Base-by-base conservation (phyloP, 2,329 filamentous ascomycete genomes). In the Colletotrichum agaves region DNA sequence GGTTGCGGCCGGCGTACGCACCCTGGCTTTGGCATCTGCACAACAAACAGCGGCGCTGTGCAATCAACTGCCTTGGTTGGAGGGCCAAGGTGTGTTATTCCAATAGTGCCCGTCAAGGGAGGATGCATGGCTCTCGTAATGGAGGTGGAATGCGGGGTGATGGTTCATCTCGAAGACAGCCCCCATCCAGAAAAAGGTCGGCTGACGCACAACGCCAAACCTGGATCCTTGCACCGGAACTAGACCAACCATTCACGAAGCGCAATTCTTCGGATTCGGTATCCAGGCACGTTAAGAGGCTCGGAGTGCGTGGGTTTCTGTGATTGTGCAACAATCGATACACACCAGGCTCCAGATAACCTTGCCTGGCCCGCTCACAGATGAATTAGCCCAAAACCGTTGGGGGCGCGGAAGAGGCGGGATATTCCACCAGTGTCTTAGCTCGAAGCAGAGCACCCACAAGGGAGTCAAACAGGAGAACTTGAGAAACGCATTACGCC, bases 221-320 rank as follows among this genome's bases (percentile, higher is more conserved):
- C 64, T 47, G 41, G 61, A 67, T 64, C 64, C 64, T 31, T 59
- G 64, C 44, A 55, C 53, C 61, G 61, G 61, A 46, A 67, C 61
- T 60, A 57, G 39, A 15, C 12, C 39, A 47, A 31, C 55, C 61
- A 60, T 55, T 31, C 64, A 67, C 47, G 61, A 55, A 53, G 47
- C 47, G 35, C 46, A 6, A 41, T 23, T 52, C 46, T 31, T 67
- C 64, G 64, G 64, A 49, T 55, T 47, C 64, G 53, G 33, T 64
- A 44, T 64, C 64, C 64, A 59, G 64, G 53, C 61, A 55, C 41
- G 61, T 61, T 47, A 64, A 67, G 59, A 46, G 33, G 37, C 19
- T 41, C 64, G 61, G 64, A 60, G 31, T 21, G 31, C 13, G 53
- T 55, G 64, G 47, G 61, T 39, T 49, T 31, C 61, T 47, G 33